Conservation (phyloP, 164 flowering plant genomes). For the Tinospora cordifolia region DNA sequence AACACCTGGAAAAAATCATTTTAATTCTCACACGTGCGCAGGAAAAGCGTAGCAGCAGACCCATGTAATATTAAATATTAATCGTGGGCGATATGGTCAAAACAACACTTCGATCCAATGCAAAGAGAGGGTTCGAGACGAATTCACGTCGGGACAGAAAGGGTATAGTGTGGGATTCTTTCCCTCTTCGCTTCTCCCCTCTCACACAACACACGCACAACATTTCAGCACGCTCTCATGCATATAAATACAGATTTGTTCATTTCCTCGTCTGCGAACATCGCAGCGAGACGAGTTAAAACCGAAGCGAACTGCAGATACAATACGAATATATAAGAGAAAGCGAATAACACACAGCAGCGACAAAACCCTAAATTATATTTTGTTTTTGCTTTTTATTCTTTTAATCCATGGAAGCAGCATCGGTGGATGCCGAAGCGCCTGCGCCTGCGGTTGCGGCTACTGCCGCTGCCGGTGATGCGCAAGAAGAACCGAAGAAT, state of each 20-base stretch:
- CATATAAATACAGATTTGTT: background rate
- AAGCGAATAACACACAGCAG: background rate
- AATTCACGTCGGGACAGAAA: too few species aligned
- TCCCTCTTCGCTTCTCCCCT: background rate
- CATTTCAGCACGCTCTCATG: background rate
- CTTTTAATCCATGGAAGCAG: background rate
- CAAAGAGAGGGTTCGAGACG: background rate
- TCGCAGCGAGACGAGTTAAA: background rate
- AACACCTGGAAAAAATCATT: too few species aligned
- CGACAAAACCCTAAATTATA: background rate
- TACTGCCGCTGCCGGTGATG: too few species aligned
- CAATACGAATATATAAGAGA: background rate
- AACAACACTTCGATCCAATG: background rate
- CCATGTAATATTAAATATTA: background rate
- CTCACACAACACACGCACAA: too few species aligned
- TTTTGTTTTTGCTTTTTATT: too few species aligned
- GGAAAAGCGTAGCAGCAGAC: too few species aligned
- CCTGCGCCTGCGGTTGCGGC: too few species aligned
- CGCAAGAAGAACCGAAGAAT: conserved; percentile 14
- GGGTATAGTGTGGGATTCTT: background rate
- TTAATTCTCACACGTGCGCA: too few species aligned
- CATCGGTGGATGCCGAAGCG: too few species aligned
- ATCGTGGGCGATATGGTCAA: background rate
- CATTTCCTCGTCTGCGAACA: background rate
- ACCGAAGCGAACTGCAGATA: background rate